These are phyloP conservation scores for Pulveroboletus frians DNA, from an alignment of 768 basidiomycete species.

Conservation along the genomic window DNA sequence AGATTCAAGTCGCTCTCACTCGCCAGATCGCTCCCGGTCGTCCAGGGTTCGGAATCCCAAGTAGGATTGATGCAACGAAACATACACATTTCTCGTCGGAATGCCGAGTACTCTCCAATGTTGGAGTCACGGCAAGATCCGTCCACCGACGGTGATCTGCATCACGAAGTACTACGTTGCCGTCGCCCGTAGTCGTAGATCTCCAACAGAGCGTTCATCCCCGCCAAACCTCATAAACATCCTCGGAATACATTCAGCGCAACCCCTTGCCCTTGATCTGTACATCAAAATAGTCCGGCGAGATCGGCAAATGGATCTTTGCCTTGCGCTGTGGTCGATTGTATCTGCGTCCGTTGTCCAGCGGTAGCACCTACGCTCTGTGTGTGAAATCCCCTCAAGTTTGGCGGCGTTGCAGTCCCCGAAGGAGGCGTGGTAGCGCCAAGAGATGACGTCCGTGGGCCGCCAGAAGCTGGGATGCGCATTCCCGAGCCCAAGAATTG, in stretches of 20 bases:
- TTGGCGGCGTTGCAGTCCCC: conserved; percentile 12
- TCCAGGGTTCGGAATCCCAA: not conserved
- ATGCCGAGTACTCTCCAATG: not conserved
- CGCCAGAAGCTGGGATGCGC: not conserved
- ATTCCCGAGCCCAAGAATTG: conserved; percentile 1
- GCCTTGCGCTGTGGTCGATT: conserved; percentile 26
- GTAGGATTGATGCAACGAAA: conserved; percentile 9
- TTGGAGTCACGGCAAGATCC: not conserved
- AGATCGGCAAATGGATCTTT: conserved; percentile 88
- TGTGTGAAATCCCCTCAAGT: conserved; percentile 1
- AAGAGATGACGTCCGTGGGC: conserved; percentile 8
- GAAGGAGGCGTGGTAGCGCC: conserved; percentile 9
- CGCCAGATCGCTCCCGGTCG: not conserved
- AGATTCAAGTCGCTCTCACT: not conserved
- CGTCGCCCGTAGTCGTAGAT: not conserved
- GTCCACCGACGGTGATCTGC: not conserved
- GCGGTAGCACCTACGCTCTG: conserved; percentile 2
- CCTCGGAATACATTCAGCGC: not conserved
- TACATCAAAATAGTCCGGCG: conserved; percentile 59
- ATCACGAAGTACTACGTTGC: not conserved
- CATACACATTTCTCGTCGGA: conserved; percentile 1
- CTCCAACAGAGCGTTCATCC: conserved; percentile 2
- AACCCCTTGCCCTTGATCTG: not conserved
- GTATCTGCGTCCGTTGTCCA: conserved; percentile 23
- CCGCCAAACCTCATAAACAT: not conserved